Evolutionary conservation across 495 filamentous ascomycete species (phyloP).

Genomic region (Tuber borchii): DNA sequence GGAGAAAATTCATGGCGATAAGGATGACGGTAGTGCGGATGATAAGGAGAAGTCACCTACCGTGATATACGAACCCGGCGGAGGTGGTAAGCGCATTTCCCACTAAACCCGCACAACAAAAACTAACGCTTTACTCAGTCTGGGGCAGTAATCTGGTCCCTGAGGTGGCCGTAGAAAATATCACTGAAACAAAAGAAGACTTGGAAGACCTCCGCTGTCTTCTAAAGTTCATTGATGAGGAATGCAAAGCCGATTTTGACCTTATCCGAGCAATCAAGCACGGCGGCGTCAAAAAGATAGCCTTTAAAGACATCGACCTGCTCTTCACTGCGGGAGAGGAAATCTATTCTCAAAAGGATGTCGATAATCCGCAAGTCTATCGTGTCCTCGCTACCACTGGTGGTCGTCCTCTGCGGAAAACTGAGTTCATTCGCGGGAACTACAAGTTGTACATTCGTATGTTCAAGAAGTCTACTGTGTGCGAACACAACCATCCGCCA

Average conservation of each 20-base stretch:
- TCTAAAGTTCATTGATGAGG: not conserved
- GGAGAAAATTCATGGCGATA: not conserved
- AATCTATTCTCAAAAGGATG: not conserved
- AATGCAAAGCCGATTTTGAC: not conserved
- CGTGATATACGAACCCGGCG: not conserved
- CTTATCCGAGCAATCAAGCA: not conserved
- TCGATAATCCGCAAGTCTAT: not conserved
- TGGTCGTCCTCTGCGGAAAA: not conserved
- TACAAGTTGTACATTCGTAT: not conserved
- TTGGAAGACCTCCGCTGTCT: not conserved
- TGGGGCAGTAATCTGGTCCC: not conserved
- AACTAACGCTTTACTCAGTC: not conserved
- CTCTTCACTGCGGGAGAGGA: not conserved
- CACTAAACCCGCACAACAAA: not conserved
- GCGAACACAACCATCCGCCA: not conserved
- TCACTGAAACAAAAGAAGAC: not conserved
- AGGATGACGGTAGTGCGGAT: not conserved
- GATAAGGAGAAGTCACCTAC: not conserved
- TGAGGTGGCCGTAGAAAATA: not conserved
- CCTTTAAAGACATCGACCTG: not conserved
- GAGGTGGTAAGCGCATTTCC: not conserved
- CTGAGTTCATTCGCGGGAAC: not conserved
- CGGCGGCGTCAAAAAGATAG: not conserved
- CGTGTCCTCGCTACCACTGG: not conserved
- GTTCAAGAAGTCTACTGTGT: not conserved